Evolutionary conservation across 768 basidiomycete genomes (phyloP), one percentile per base, ranked within the genome.

Genomic region (Lyophyllum shimeji): DNA sequence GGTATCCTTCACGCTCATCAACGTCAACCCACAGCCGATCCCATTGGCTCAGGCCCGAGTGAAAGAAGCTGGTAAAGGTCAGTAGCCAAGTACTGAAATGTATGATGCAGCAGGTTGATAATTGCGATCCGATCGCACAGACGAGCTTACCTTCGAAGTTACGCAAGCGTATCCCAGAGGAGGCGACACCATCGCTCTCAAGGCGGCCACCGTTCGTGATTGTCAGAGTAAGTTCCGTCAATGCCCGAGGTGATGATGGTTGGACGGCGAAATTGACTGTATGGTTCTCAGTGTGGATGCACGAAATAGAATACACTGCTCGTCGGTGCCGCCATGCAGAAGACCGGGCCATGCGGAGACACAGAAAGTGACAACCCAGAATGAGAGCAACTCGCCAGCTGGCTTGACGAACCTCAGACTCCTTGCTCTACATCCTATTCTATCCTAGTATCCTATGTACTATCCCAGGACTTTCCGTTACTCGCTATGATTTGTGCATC

Each of bases 81-180:
- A 17, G 76, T 64, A 7, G 44, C 43, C 20, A 37, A 17, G 7
- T 17, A 18, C 13, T 29, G n/a, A 9, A 29, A 9, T 53, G 24
- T 45, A 43, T 18, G 37, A 34, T 47, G 31, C n/a, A 11, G 40
- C 20, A 27, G 18, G 18, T 42, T 37, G 15, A 48, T 33, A 50
- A 13, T 27, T 53, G 12, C 46, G 57, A 44, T 25, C 33, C 31
- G 33, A 54, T 33, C 20, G 17, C 44, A 12, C 56, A 91, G 91
- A 93, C 61, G 85, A 90, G 65, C 63, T 77, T n/a, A 67, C 79
- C 3, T 86, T 95, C 75, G 80, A 84, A 53, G 69, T 95, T 12
- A 74, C 77, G 13, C 71, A 90, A 52, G 77, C 84, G 2, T 89
- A 88, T 67, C 84, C 85, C 34, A 80, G 89, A 46, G 90, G 90